Percentiles rank a stretch among this genome's conserved stretches.
phyloP scores from a whole-genome alignment of 805 yeast genomes.

The Nakazawaea populi region DNA sequence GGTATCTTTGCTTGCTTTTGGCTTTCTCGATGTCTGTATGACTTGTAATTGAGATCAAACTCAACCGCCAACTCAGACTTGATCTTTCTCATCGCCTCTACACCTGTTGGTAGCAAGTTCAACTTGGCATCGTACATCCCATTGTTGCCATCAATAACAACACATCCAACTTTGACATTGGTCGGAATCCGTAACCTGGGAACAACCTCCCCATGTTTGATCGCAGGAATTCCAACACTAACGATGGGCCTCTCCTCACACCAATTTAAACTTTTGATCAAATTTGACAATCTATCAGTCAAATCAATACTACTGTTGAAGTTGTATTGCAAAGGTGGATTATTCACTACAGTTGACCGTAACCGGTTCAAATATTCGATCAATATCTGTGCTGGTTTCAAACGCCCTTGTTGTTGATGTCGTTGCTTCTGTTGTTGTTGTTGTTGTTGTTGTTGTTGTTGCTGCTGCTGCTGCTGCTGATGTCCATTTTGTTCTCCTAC shows the following conservation, averaged over 20 bases:
- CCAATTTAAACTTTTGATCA: slow-evolving; percentile 1
- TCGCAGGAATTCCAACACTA: slow-evolving; percentile 1
- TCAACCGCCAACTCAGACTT: slow-evolving; percentile 1
- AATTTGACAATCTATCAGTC: not conserved
- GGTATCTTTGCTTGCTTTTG: not conserved
- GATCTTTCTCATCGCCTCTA: slow-evolving; percentile 1
- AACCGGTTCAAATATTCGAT: slow-evolving; percentile 23
- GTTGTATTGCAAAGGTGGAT: slow-evolving; percentile 10
- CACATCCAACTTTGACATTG: not conserved
- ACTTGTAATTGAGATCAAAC: slow-evolving; percentile 8
- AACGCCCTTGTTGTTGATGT: slow-evolving; percentile 13
- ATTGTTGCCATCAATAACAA: not conserved
- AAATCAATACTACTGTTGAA: slow-evolving; percentile 1
- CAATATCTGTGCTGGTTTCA: slow-evolving; percentile 22
- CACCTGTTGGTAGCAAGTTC: slow-evolving; percentile 1
- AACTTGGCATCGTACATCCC: slow-evolving; percentile 3
- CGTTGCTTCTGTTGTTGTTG: slow-evolving; percentile 10
- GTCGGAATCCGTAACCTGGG: slow-evolving; percentile 1
- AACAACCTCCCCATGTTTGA: not conserved
- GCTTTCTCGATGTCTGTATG: not conserved
- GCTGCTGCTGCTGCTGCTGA: slow-evolving; percentile 14
- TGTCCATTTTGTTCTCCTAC: no score
- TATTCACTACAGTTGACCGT: slow-evolving; percentile 6
- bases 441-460: slow-evolving; percentile 11
- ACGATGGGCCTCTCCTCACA: slow-evolving; percentile 2